Conservation (phyloP, 768 basidiomycete genomes). For the Podaxis mareebaensis region DNA sequence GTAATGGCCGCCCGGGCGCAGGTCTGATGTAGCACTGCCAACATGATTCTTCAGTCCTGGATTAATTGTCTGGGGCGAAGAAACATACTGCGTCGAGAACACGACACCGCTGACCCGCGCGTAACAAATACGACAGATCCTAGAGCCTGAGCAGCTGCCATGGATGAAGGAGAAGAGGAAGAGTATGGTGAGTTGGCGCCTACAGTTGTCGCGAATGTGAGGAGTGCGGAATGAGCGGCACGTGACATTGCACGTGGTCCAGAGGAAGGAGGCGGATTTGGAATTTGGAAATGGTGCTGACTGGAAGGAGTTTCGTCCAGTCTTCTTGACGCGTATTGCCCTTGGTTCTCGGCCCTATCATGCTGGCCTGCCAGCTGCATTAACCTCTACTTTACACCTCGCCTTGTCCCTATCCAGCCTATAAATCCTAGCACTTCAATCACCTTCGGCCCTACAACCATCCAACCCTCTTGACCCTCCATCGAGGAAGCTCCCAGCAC, state of each 20-base stretch:
- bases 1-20: constrained; percentile 18
- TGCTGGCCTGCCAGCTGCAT: constrained; percentile 6
- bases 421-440: neutral
- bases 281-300: neutral
- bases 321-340: constrained; percentile 8
- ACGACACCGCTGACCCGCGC: neutral
- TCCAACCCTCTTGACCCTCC: neutral
- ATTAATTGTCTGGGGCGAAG: neutral
- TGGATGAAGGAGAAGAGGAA: constrained; percentile 15
- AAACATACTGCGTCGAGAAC: constrained; percentile 18
- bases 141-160: constrained; percentile 21
- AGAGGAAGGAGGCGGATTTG: neutral
- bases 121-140: constrained; percentile 4
- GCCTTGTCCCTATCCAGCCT: constrained; percentile 21
- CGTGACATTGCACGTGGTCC: constrained; percentile 5
- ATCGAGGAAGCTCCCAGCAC: neutral
- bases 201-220: neutral
- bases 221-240: neutral
- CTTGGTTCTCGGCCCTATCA: constrained; percentile 5
- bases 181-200: neutral
- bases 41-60: neutral
- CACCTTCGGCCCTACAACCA: neutral
- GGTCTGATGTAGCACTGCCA: constrained; percentile 21
- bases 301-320: constrained; percentile 1
- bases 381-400: constrained; percentile 4